These are phyloP conservation scores for Withania somnifera DNA, from an alignment of 305 asterid genomes.

Conservation along the genomic window DNA sequence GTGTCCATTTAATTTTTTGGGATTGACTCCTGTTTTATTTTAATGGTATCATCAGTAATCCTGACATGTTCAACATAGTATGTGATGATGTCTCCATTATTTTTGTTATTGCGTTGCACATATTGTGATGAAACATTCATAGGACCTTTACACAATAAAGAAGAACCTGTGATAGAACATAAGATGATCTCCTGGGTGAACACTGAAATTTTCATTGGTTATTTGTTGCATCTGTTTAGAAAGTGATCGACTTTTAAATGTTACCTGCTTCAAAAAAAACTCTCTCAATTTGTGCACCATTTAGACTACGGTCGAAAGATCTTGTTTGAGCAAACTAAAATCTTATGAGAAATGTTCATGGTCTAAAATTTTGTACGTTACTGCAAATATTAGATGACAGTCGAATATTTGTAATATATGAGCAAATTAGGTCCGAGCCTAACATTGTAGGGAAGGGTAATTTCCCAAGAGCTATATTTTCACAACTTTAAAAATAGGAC, in stretches of 20 bases:
- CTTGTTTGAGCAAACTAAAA: background rate
- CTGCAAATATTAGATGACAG: background rate
- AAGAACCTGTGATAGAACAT: background rate
- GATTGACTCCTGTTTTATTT: background rate
- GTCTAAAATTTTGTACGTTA: background rate
- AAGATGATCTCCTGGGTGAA: background rate
- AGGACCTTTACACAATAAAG: background rate
- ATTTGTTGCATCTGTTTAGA: background rate
- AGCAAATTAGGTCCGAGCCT: background rate
- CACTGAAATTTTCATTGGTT: background rate
- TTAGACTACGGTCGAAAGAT: background rate
- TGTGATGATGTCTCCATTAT: background rate
- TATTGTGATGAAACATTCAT: background rate
- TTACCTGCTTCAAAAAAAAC: too few relatives aligned
- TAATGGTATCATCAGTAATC: background rate
- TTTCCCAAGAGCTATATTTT: background rate
- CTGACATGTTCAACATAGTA: background rate
- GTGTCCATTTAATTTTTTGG: background rate
- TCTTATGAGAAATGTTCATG: background rate
- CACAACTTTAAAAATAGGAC: background rate
- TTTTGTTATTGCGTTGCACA: background rate
- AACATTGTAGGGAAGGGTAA: background rate
- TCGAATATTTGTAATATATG: background rate
- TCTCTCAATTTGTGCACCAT: background rate
- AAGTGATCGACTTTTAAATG: background rate